phyloP scores from a whole-genome alignment of 2,329 filamentous ascomycete genomes.

The Didymella segeticola region DNA sequence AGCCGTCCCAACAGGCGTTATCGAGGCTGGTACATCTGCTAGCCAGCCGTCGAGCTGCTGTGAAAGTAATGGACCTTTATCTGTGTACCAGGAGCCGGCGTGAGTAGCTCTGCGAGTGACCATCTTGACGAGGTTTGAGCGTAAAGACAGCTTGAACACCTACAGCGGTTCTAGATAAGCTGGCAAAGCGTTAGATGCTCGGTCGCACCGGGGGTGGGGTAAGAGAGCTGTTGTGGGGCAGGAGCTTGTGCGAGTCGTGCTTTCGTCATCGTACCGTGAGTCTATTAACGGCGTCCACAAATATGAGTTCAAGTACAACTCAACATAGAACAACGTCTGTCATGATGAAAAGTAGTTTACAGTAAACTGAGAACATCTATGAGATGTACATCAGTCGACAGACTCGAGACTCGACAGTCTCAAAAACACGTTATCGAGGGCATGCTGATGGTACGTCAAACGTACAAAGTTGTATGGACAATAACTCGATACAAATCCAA shows the following conservation, averaged over 20 bases:
- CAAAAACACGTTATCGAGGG: too few relatives aligned
- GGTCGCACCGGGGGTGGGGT: constrained; percentile 13
- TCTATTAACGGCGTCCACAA: not conserved
- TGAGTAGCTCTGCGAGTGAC: constrained; percentile 69
- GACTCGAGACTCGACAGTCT: too few relatives aligned
- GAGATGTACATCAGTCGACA: too few relatives aligned
- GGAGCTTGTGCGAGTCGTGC: constrained; percentile 7
- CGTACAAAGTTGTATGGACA: not conserved
- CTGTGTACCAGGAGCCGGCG: constrained; percentile 87
- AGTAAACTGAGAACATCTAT: not conserved
- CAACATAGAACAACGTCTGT: not conserved
- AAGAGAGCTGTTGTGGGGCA: constrained; percentile 27
- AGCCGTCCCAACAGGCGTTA: constrained; percentile 65
- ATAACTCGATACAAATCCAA: not conserved
- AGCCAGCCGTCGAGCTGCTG: constrained; percentile 77
- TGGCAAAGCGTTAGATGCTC: not conserved
- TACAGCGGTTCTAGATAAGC: not conserved
- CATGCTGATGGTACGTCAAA: too few relatives aligned
- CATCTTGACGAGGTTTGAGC: constrained; percentile 28
- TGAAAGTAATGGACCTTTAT: constrained; percentile 65
- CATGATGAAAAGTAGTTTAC: not conserved
- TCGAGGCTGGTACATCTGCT: constrained; percentile 68
- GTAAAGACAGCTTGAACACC: not conserved
- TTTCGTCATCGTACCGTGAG: constrained; percentile 14
- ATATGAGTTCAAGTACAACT: not conserved